Conservation (phyloP, 73 alveolate genomes). For the Blepharisma japonicum region DNA sequence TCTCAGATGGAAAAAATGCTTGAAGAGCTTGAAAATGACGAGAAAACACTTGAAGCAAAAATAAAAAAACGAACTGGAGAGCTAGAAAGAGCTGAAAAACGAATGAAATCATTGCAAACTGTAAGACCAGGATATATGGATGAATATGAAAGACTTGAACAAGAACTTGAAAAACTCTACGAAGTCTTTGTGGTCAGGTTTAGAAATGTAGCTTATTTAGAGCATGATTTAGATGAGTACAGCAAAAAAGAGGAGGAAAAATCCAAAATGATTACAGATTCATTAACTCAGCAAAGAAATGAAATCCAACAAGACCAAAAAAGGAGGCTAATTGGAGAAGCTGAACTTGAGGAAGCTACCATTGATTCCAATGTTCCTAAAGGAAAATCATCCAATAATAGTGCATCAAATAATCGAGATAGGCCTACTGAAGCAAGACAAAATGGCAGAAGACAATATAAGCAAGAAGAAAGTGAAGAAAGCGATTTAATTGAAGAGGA, state of each 20-base stretch:
- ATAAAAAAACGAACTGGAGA: conserved; percentile 81
- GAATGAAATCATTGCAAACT: conserved; percentile 76
- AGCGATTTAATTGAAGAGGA: conserved; percentile 45
- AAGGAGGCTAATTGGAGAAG: not conserved
- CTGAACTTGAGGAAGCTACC: not conserved
- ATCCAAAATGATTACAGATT: not conserved
- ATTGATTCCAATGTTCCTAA: no score
- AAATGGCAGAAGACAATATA: not conserved
- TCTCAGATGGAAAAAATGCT: conserved; percentile 84
- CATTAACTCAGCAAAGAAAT: not conserved
- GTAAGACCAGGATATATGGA: conserved; percentile 85
- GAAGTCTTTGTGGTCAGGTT: conserved; percentile 90
- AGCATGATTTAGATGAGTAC: conserved; percentile 81
- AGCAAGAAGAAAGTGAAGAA: conserved; percentile 56
- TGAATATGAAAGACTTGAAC: conserved; percentile 66
- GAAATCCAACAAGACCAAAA: not conserved
- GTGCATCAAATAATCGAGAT: not conserved
- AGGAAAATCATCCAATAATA: not conserved
- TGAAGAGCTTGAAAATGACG: conserved; percentile 78
- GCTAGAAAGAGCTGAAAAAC: conserved; percentile 90
- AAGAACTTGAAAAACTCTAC: conserved; percentile 78
- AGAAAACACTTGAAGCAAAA: conserved; percentile 76
- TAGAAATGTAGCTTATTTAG: conserved; percentile 91
- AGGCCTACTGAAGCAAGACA: conserved; percentile 23
- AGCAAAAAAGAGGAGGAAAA: conserved; percentile 59